Percentiles rank a stretch among this genome's conserved stretches.
Evolutionary conservation across 176 grass and related monocot genomes (phyloP).

Genomic region (Oryza officinalis): DNA sequence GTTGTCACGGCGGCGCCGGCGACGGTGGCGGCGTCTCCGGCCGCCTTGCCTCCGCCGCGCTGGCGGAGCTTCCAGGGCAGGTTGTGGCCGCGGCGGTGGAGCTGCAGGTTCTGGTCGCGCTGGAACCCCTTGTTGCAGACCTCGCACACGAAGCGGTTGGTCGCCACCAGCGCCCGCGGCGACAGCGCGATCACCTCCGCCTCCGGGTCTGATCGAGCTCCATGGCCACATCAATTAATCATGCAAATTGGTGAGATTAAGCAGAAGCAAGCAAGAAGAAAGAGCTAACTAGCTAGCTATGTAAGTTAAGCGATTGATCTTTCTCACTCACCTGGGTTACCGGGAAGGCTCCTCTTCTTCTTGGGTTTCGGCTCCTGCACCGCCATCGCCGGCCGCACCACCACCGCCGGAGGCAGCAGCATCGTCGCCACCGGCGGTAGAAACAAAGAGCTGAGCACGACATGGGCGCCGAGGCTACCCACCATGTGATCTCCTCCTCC

Average conservation of each 20-base stretch:
- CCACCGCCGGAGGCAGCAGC: not conserved
- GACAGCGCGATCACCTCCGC: slow-evolving; percentile 95
- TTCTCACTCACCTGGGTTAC: slow-evolving; percentile 74
- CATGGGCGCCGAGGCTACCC: slow-evolving; percentile 35
- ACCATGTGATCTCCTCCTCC: slow-evolving; percentile 18
- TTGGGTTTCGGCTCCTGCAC: slow-evolving; percentile 44
- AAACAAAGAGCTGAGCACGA: slow-evolving; percentile 45
- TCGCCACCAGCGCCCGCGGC: slow-evolving; percentile 84
- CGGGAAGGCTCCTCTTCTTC: slow-evolving; percentile 89
- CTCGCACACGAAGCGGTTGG: slow-evolving; percentile 90
- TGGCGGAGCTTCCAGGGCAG: slow-evolving; percentile 98
- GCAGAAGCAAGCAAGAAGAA: not conserved
- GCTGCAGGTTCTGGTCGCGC: slow-evolving; percentile 95
- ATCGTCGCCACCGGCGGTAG: not conserved
- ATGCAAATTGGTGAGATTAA: no score
- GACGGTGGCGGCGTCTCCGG: not conserved
- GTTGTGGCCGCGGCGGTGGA: slow-evolving; percentile 95
- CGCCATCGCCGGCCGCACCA: not conserved
- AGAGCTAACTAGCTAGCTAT: no score
- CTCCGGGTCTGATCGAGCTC: slow-evolving; percentile 58
- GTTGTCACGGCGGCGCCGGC: not conserved
- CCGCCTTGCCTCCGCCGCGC: not conserved
- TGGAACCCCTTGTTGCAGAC: slow-evolving; percentile 98
- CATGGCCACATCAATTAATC: not conserved
- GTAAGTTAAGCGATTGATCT: no score